A percentile compares a stretch with the other conserved stretches of the same genome.
Evolutionary conservation across 75 land plant genomes (phyloP).

Genomic region (Picea glauca): DNA sequence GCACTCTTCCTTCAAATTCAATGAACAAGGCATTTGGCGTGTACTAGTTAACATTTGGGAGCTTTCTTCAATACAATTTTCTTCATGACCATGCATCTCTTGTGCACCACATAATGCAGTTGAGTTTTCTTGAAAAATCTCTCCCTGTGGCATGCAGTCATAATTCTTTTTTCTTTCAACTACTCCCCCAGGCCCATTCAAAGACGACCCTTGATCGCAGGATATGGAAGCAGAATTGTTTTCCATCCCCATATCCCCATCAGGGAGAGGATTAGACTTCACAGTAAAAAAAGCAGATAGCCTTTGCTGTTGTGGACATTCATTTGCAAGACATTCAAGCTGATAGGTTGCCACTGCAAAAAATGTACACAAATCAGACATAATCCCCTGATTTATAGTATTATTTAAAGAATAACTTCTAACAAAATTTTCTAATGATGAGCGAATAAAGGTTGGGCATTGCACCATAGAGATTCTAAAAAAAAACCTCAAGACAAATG

Average conservation of each 20-base stretch:
- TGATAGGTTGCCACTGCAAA: conserved; percentile 62
- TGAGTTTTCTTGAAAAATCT: background rate
- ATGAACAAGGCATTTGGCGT: conserved; percentile 1
- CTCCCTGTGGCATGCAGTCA: background rate
- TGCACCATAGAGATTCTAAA: background rate
- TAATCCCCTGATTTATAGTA: background rate
- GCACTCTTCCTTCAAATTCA: background rate
- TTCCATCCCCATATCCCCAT: background rate
- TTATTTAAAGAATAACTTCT: background rate
- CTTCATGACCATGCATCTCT: background rate
- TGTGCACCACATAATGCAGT: background rate
- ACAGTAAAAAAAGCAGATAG: conserved; percentile 44
- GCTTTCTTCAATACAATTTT: background rate
- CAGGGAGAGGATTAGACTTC: conserved; percentile 3
- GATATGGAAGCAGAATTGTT: background rate
- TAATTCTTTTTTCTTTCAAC: background rate
- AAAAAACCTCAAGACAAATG: background rate
- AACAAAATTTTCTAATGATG: background rate
- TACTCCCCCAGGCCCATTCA: background rate
- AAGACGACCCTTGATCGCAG: background rate
- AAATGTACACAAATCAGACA: background rate
- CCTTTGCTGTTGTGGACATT: conserved; percentile 48
- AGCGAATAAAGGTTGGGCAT: background rate
- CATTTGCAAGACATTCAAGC: conserved; percentile 57
- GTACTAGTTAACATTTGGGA: background rate